phyloP scores from a whole-genome alignment of 768 basidiomycete species.

The Lactarius hatsudake region DNA sequence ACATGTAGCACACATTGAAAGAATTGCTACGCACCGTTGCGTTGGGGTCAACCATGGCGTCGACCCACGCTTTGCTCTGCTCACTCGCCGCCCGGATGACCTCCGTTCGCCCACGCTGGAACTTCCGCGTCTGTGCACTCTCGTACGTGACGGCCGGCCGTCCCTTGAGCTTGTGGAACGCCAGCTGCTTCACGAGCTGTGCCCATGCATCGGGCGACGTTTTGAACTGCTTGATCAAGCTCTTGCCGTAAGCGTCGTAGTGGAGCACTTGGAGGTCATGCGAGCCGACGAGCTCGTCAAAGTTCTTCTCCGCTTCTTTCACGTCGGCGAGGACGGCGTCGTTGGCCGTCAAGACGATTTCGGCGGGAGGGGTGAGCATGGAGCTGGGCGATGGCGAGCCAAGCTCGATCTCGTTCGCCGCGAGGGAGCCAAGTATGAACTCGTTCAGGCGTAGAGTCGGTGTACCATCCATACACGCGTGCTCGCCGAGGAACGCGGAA shows the following conservation, averaged over 20 bases:
- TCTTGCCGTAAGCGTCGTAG: constrained; percentile 69
- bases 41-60: constrained; percentile 74
- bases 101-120: constrained; percentile 87
- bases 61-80: constrained; percentile 82
- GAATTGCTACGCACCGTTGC: constrained; percentile 42
- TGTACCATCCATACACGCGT: constrained; percentile 91
- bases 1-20: not conserved
- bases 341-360: constrained; percentile 71
- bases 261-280: constrained; percentile 62
- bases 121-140: constrained; percentile 91
- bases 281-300: constrained; percentile 67
- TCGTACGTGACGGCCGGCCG: constrained; percentile 87
- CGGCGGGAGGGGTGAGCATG: constrained; percentile 44
- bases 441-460: constrained; percentile 95
- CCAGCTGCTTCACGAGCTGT: constrained; percentile 94
- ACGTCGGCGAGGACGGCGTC: constrained; percentile 51
- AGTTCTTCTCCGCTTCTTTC: constrained; percentile 56
- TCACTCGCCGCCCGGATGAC: constrained; percentile 84
- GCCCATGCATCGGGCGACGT: constrained; percentile 92
- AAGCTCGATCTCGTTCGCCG: constrained; percentile 72
- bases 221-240: constrained; percentile 75
- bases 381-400: constrained; percentile 41
- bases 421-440: constrained; percentile 78
- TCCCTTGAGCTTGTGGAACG: constrained; percentile 81
- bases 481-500: constrained; percentile 88